A percentile compares a stretch with the other conserved stretches of the same genome.
phyloP scores from a whole-genome alignment of 495 filamentous ascomycete species.

The Recurvomyces mirabilis region DNA sequence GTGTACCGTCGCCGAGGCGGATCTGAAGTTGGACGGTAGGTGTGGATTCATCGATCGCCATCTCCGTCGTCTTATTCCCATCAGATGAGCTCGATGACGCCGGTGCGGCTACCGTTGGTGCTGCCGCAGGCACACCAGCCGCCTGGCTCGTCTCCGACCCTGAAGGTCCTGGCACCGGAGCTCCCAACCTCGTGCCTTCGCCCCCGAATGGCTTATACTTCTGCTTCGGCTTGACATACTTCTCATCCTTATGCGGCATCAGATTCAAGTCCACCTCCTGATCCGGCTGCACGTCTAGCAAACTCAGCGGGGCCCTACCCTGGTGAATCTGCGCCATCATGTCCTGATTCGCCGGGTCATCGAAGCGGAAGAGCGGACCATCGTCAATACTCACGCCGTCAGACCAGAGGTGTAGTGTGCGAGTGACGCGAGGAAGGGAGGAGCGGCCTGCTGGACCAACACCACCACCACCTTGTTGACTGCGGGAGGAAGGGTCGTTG shows the following conservation, averaged over 20 bases:
- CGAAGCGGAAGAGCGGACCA: slow-evolving; percentile 76
- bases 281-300: slow-evolving; percentile 76
- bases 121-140: slow-evolving; percentile 24
- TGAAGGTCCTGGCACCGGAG: slow-evolving; percentile 63
- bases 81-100: slow-evolving; percentile 20
- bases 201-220: slow-evolving; percentile 81
- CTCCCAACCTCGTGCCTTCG: slow-evolving; percentile 75
- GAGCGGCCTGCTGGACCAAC: slow-evolving; percentile 28
- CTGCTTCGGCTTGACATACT: slow-evolving; percentile 71
- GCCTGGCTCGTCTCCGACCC: slow-evolving; percentile 28
- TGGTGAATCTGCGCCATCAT: slow-evolving; percentile 75
- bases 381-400: slow-evolving; percentile 95
- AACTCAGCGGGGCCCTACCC: slow-evolving; percentile 73
- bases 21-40: slow-evolving; percentile 75
- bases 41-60: slow-evolving; percentile 60
- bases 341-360: slow-evolving; percentile 74
- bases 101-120: slow-evolving; percentile 33
- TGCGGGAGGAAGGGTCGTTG: slow-evolving; percentile 49
- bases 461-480: no score
- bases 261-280: slow-evolving; percentile 88
- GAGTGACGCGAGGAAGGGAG: slow-evolving; percentile 42
- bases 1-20: slow-evolving; percentile 79
- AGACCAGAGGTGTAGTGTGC: slow-evolving; percentile 79
- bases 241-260: slow-evolving; percentile 65
- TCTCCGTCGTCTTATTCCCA: slow-evolving; percentile 30